These are phyloP conservation scores for Taxawa tesnikishii DNA, from an alignment of 2,329 filamentous ascomycete species.

Conservation along the genomic window DNA sequence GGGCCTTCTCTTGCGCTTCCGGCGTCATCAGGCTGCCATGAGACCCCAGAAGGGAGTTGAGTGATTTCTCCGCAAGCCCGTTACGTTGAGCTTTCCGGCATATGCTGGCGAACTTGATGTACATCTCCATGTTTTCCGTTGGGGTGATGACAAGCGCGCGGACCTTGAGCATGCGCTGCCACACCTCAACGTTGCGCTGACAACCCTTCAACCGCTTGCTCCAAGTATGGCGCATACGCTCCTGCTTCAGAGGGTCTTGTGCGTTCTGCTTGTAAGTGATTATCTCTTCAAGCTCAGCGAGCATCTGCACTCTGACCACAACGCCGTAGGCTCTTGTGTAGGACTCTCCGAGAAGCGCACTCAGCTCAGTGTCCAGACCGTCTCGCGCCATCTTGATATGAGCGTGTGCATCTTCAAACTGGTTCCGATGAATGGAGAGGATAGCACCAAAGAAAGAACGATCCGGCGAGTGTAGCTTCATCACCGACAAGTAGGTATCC, in stretches of 20 bases:
- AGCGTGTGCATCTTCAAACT: slow-evolving; percentile 79
- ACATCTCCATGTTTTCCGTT: slow-evolving; percentile 94
- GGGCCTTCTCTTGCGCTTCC: slow-evolving; percentile 38
- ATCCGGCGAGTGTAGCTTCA: slow-evolving; percentile 89
- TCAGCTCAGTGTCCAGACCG: slow-evolving; percentile 88
- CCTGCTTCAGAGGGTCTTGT: slow-evolving; percentile 70
- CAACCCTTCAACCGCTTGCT: slow-evolving; percentile 89
- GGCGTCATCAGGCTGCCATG: slow-evolving; percentile 39
- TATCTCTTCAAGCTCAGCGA: slow-evolving; percentile 95
- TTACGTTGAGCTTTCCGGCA: slow-evolving; percentile 93
- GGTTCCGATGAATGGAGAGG: slow-evolving; percentile 84
- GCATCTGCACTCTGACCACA: slow-evolving; percentile 97
- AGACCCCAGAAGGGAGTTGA: slow-evolving; percentile 72
- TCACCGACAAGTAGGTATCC: slow-evolving; percentile 91
- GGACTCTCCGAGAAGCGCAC: slow-evolving; percentile 91
- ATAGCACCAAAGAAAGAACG: slow-evolving; percentile 97
- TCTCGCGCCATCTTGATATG: slow-evolving; percentile 89
- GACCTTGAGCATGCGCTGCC: slow-evolving; percentile 95
- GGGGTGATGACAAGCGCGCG: slow-evolving; percentile 85
- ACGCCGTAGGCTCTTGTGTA: slow-evolving; percentile 96
- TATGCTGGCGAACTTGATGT: slow-evolving; percentile 97
- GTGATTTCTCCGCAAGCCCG: slow-evolving; percentile 87
- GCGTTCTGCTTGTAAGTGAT: slow-evolving; percentile 91
- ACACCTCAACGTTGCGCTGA: slow-evolving; percentile 94
- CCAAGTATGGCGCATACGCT: slow-evolving; percentile 87